Evolutionary conservation across 1,139 yeast genomes (phyloP), one percentile per base, ranked within the genome.

Genomic region (Suhomyces guaymorum): DNA sequence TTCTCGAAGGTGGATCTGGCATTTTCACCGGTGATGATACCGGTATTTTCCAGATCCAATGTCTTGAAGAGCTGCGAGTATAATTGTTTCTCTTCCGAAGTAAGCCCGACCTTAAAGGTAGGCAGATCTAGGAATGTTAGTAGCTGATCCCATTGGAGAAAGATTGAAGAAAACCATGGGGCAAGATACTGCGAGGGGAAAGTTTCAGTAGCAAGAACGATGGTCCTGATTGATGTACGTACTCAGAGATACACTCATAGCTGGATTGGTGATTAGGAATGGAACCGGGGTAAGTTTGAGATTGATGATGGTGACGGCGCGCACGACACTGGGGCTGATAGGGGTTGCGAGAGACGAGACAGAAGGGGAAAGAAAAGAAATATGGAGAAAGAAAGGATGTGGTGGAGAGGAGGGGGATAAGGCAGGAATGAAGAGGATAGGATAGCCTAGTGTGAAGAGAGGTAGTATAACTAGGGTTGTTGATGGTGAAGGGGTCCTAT

Each of bases 1-100:
- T 85, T 84, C 51, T 90, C 95, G 48, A 94, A 81, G 4, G 95
- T 72, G 7, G 86, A 71, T 47, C 95, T 76, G n/a, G 96, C 90
- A 35, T 82, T 80, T 28, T 85, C 95, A 20, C 98, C 98, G 7
- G 97, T 86, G 40, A 92, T 84, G 28, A 84, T 72, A 3, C 96
- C 96, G 30, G 84, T 66, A 30, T 75, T 74, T 48, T 86, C 95
- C 2, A 82, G 76, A 58, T 92, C 98, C 49, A 92, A 73, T 28
- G 82, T 71, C 44, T 77, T 78, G 69, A 92, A 94, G 36, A 89
- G 72, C 43, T 79, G 82, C 11, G 87, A 80, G 57, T 78, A 89
- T 38, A 80, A 70, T 46, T 71, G 70, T 57, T 84, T 80, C 60
- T 92, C 99, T 42, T 88, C 96, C 21, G 80, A 68, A 10, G 94